phyloP scores from a whole-genome alignment of 2,329 filamentous ascomycete genomes.

The Paecilomyces sp. region DNA sequence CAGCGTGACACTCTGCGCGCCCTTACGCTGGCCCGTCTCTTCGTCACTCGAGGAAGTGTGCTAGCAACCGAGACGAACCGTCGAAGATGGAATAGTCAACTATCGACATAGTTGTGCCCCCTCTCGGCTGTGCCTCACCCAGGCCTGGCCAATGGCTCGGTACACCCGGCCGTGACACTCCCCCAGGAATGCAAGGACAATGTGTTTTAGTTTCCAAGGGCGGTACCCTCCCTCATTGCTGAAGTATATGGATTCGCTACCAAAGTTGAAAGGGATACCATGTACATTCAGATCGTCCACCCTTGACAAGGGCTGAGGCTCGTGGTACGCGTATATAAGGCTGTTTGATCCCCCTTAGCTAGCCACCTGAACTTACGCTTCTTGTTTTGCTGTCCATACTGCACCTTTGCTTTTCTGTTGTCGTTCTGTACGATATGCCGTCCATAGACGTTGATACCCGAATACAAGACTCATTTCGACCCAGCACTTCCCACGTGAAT shows the following conservation, averaged over 20 bases:
- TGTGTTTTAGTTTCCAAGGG: slow-evolving; percentile 14
- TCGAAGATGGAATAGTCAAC: slow-evolving; percentile 14
- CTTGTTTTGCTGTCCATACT: slow-evolving; percentile 5
- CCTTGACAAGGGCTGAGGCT: slow-evolving; percentile 2
- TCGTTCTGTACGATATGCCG: slow-evolving; percentile 20
- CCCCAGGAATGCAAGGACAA: slow-evolving; percentile 33
- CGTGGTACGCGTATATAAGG: slow-evolving; percentile 23
- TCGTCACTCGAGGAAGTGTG: slow-evolving; percentile 14
- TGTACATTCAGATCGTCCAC: slow-evolving; percentile 13
- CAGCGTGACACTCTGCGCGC: neutral
- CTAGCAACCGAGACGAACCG: slow-evolving; percentile 23
- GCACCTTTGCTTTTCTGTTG: slow-evolving; percentile 7
- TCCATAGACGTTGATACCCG: slow-evolving; percentile 19
- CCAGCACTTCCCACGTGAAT: slow-evolving; percentile 3
- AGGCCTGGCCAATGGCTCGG: slow-evolving; percentile 18
- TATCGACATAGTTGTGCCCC: slow-evolving; percentile 26
- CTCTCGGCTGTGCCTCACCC: slow-evolving; percentile 15
- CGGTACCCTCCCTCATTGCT: slow-evolving; percentile 13
- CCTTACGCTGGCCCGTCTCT: slow-evolving; percentile 6
- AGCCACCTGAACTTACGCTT: slow-evolving; percentile 4
- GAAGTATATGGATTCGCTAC: slow-evolving; percentile 14
- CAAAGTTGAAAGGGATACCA: slow-evolving; percentile 13
- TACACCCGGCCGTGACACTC: slow-evolving; percentile 14
- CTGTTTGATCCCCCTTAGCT: slow-evolving; percentile 15
- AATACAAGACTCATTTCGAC: slow-evolving; percentile 11